These are phyloP conservation scores for Paracoccidioides brasiliensis DNA, from an alignment of 2,329 filamentous ascomycete genomes.

Conservation along the genomic window DNA sequence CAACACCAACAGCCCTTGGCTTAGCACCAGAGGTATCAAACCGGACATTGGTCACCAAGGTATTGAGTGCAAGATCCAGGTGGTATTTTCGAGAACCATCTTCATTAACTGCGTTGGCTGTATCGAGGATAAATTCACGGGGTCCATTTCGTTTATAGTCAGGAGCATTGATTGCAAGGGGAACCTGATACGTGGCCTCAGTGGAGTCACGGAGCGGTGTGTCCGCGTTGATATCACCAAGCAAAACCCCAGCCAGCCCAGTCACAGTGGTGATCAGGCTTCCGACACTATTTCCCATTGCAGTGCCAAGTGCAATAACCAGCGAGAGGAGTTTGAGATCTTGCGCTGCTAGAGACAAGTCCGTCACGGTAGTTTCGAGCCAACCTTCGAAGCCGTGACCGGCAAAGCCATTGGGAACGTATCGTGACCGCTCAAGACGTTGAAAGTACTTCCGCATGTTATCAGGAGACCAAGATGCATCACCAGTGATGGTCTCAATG, in stretches of 20 bases:
- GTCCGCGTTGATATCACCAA: slow-evolving; percentile 41
- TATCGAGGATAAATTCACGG: slow-evolving; percentile 42
- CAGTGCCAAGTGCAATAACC: slow-evolving; percentile 39
- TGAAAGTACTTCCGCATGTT: slow-evolving; percentile 46
- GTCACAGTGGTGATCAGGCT: slow-evolving; percentile 29
- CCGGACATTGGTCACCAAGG: slow-evolving; percentile 32
- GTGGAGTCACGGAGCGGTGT: slow-evolving; percentile 32
- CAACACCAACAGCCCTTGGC: slow-evolving; percentile 35
- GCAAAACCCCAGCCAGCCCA: slow-evolving; percentile 34
- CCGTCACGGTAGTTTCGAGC: slow-evolving; percentile 40
- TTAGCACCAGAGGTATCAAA: slow-evolving; percentile 27
- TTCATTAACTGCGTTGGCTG: slow-evolving; percentile 35
- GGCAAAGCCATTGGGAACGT: slow-evolving; percentile 28
- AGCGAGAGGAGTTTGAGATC: slow-evolving; percentile 44
- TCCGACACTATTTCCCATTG: slow-evolving; percentile 33
- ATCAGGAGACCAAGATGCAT: slow-evolving; percentile 41
- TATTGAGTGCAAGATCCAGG: slow-evolving; percentile 40
- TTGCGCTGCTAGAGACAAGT: slow-evolving; percentile 38
- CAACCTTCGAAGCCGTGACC: slow-evolving; percentile 49
- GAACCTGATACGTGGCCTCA: slow-evolving; percentile 45
- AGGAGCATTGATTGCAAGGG: slow-evolving; percentile 40
- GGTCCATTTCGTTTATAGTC: slow-evolving; percentile 39
- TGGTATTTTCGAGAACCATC: slow-evolving; percentile 43
- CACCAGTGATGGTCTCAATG: slow-evolving; percentile 44
- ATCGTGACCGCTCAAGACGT: slow-evolving; percentile 41